These are phyloP conservation scores for Coemansia sp. DNA, from an alignment of 192 early-diverging fungal species.

Conservation along the genomic window DNA sequence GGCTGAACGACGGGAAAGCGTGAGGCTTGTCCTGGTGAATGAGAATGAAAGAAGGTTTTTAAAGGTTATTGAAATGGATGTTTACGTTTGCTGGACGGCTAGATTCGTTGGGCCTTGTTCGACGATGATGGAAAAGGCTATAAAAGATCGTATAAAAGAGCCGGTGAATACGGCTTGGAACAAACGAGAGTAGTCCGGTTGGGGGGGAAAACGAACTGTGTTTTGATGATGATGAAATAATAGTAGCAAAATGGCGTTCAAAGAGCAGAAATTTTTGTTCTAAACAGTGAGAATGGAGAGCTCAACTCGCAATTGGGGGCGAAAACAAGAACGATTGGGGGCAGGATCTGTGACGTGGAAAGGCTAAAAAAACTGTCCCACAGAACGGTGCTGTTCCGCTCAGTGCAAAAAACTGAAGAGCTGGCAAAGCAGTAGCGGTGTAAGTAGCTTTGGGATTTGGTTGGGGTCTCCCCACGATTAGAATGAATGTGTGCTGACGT, in stretches of 20 bases:
- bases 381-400: not conserved
- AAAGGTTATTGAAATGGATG: constrained; percentile 5
- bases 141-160: not conserved
- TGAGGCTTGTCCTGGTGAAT: constrained; percentile 6
- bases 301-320: not conserved
- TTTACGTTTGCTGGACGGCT: constrained; percentile 1
- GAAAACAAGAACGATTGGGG: not conserved
- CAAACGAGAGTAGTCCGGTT: not conserved
- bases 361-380: not conserved
- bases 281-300: constrained; percentile 6
- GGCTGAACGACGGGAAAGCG: not conserved
- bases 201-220: not conserved
- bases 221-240: constrained; percentile 1
- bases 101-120: not conserved
- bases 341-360: not conserved
- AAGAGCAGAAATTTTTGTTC: constrained; percentile 1
- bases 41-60: constrained; percentile 1
- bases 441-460: constrained; percentile 5
- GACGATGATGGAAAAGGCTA: constrained; percentile 5
- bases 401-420: not conserved
- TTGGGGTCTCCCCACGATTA: constrained; percentile 1
- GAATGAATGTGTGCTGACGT: not conserved
- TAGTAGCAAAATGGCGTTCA: constrained; percentile 6
- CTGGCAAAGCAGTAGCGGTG: constrained; percentile 3
- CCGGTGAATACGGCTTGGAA: constrained; percentile 6